Conservation (phyloP, 306 rosid genomes). For the Quercus suber region DNA sequence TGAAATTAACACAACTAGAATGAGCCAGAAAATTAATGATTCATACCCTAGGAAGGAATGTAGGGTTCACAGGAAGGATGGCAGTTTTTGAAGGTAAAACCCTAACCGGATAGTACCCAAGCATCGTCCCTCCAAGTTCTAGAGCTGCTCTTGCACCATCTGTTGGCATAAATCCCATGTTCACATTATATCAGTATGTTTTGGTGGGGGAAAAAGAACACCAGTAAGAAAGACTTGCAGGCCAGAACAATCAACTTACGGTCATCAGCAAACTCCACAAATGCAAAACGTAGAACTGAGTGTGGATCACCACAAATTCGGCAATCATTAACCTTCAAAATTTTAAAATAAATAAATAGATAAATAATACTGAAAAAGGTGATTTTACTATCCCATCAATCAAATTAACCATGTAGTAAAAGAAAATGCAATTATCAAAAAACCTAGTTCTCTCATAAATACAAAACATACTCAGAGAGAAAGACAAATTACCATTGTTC, state of each 20-base stretch:
- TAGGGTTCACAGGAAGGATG: slow-evolving; percentile 96
- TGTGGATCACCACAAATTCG: slow-evolving; percentile 98
- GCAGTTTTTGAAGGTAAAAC: slow-evolving; percentile 98
- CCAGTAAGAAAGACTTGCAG: slow-evolving; percentile 1
- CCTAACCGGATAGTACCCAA: slow-evolving; percentile 91
- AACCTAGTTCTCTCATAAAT: not conserved
- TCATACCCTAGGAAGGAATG: slow-evolving; percentile 93
- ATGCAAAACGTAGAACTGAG: slow-evolving; percentile 96
- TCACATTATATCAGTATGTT: not conserved
- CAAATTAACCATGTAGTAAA: not conserved
- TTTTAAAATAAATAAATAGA: slow-evolving; percentile 3
- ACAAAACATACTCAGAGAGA: not conserved
- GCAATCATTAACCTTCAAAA: slow-evolving; percentile 85
- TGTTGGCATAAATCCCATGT: slow-evolving; percentile 39
- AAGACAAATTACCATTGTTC: not conserved
- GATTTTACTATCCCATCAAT: not conserved
- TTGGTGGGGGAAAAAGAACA: not conserved
- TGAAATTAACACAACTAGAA: not conserved
- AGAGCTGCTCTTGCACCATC: slow-evolving; percentile 90
- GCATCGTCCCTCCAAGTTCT: slow-evolving; percentile 87
- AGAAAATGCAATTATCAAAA: not conserved
- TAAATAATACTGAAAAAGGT: slow-evolving; percentile 11
- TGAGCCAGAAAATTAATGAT: slow-evolving; percentile 7
- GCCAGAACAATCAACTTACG: slow-evolving; percentile 51
- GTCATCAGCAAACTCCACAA: slow-evolving; percentile 95